Evolutionary conservation across 345 rosid genomes (phyloP).

Genomic region (Linum usitatissimum): DNA sequence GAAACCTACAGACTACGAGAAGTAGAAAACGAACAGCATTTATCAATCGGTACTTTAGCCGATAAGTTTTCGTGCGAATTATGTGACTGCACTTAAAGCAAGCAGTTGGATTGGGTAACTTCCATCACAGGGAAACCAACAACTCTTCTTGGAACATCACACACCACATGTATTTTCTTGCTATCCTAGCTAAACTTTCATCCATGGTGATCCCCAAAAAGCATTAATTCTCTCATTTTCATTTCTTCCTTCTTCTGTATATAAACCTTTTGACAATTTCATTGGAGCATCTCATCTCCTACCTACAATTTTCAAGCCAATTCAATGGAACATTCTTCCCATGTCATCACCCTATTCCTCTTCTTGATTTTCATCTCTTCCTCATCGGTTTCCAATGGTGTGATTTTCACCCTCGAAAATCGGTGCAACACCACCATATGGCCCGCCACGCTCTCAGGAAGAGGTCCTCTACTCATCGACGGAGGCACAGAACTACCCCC

Average conservation of each 20-base stretch:
- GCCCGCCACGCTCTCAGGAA: conserved; percentile 36
- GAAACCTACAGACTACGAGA: no score
- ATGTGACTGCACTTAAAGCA: no score
- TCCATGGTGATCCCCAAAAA: no score
- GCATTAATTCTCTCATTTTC: no score
- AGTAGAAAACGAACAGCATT: no score
- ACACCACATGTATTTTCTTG: not conserved
- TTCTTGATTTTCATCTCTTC: not conserved
- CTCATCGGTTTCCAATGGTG: not conserved
- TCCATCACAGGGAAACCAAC: not conserved
- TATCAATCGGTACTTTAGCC: no score
- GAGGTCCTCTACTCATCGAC: conserved; percentile 22
- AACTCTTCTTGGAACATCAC: no score
- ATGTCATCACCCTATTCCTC: not conserved
- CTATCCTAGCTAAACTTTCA: no score
- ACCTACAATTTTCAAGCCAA: no score
- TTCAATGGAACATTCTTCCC: not conserved
- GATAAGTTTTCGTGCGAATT: no score
- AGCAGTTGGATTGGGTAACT: no score
- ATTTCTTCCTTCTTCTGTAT: not conserved
- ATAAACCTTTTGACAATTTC: not conserved
- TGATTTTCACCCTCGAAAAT: conserved; percentile 19
- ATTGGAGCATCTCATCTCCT: not conserved
- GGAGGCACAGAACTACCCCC: conserved; percentile 30
- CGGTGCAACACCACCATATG: conserved; percentile 32